Percentiles rank a stretch among this genome's conserved stretches.
Conservation (phyloP, 805 yeast species). For the Yarrowia keelungensis region DNA sequence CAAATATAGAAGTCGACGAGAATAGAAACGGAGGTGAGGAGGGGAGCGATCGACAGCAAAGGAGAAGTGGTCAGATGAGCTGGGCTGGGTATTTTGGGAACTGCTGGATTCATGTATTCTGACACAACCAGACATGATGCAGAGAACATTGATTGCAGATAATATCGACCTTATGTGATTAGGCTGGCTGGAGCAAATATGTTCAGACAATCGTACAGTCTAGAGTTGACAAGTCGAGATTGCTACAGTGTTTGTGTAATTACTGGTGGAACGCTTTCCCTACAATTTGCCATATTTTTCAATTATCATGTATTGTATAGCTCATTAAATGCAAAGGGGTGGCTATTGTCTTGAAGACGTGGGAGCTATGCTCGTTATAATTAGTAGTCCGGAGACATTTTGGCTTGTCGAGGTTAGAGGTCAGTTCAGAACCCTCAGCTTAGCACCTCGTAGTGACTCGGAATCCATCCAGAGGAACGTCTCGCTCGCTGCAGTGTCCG, state of each 20-base stretch:
- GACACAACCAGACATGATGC: slow-evolving; percentile 15
- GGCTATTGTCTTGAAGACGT: slow-evolving; percentile 4
- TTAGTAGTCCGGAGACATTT: not conserved
- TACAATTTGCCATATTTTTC: not conserved
- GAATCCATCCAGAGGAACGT: slow-evolving; percentile 31
- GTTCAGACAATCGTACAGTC: too few relatives aligned
- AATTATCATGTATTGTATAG: not conserved
- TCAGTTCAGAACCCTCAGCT: too few relatives aligned
- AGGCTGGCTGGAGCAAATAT: too few relatives aligned
- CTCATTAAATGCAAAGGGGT: slow-evolving; percentile 36
- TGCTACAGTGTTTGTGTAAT: too few relatives aligned
- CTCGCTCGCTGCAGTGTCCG: slow-evolving; percentile 30
- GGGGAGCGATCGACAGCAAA: not conserved
- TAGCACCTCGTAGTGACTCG: slow-evolving; percentile 25
- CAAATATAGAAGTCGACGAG: slow-evolving; percentile 32
- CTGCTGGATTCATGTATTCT: not conserved
- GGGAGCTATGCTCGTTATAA: not conserved
- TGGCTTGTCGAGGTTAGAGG: too few relatives aligned
- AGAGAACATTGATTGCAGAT: slow-evolving; percentile 6
- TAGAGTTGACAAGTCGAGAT: too few relatives aligned
- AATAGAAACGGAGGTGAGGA: slow-evolving; percentile 24
- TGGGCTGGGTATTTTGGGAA: not conserved
- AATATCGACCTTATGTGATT: not conserved
- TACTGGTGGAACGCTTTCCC: too few relatives aligned
- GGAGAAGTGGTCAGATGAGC: not conserved